Evolutionary conservation across 2,329 filamentous ascomycete species (phyloP).

Genomic region (Zymoseptoria crescenta): DNA sequence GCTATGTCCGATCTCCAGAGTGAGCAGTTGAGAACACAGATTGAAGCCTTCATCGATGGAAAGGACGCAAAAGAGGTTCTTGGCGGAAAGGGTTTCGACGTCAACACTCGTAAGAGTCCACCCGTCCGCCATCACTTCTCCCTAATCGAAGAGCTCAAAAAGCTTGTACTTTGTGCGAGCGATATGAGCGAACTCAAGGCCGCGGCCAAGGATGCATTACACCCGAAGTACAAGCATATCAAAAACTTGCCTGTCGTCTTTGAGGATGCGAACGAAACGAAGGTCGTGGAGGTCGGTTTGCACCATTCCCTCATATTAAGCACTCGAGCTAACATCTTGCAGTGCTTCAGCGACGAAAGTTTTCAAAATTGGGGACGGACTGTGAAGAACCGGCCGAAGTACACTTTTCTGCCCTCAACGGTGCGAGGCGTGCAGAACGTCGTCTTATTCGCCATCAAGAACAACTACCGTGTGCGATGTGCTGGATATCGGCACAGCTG

Average conservation of each 20-base stretch:
- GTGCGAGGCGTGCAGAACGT: conserved; percentile 9
- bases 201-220: neutral
- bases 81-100: neutral
- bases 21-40: neutral
- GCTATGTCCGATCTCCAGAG: neutral
- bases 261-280: neutral
- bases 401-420: conserved; percentile 6
- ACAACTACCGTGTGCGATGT: conserved; percentile 5
- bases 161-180: neutral
- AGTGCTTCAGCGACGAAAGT: neutral
- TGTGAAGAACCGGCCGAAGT: conserved; percentile 4
- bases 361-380: conserved; percentile 11
- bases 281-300: neutral
- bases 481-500: conserved; percentile 8
- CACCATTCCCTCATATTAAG: neutral
- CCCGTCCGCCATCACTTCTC: neutral
- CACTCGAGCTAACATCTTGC: neutral
- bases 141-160: neutral
- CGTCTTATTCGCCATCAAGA: conserved; percentile 6
- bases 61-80: neutral
- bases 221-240: neutral
- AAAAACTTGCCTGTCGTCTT: neutral
- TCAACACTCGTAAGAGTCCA: neutral
- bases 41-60: neutral
- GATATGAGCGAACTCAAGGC: neutral